These are phyloP conservation scores for Cicer cuneatum DNA, from an alignment of 306 rosid species.

Conservation along the genomic window DNA sequence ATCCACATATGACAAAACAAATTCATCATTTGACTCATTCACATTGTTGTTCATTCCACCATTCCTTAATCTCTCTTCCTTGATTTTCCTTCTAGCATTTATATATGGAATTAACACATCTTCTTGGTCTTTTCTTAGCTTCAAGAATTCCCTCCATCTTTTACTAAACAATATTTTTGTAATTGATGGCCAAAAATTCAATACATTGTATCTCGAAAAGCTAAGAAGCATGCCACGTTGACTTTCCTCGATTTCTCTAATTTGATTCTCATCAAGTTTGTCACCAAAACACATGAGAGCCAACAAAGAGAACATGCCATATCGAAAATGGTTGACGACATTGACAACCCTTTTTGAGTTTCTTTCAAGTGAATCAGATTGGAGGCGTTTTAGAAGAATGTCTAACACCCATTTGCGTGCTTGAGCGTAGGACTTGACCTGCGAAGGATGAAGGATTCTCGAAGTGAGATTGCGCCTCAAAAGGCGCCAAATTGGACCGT, in stretches of 20 bases:
- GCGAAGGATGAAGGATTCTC: slow-evolving; percentile 47
- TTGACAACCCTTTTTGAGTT: not conserved
- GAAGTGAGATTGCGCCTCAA: slow-evolving; percentile 54
- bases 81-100: slow-evolving; percentile 44
- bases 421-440: slow-evolving; percentile 43
- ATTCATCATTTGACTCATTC: slow-evolving; percentile 23
- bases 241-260: slow-evolving; percentile 43
- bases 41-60: not conserved
- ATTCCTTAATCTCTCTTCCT: slow-evolving; percentile 37
- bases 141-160: slow-evolving; percentile 46
- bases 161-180: slow-evolving; percentile 43
- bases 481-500: slow-evolving; percentile 52
- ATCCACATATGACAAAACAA: slow-evolving; percentile 49
- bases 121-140: slow-evolving; percentile 39
- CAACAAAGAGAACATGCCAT: slow-evolving; percentile 50
- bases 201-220: slow-evolving; percentile 36
- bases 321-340: slow-evolving; percentile 43
- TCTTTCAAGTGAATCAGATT: not conserved
- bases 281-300: slow-evolving; percentile 57
- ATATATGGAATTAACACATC: slow-evolving; percentile 45
- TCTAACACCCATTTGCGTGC: slow-evolving; percentile 50
- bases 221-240: slow-evolving; percentile 45
- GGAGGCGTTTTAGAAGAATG: slow-evolving; percentile 40
- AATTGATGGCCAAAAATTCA: slow-evolving; percentile 47
- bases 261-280: slow-evolving; percentile 46